Base-by-base conservation (phyloP, 139 green algal genomes). In the Tetraselmis striata region DNA sequence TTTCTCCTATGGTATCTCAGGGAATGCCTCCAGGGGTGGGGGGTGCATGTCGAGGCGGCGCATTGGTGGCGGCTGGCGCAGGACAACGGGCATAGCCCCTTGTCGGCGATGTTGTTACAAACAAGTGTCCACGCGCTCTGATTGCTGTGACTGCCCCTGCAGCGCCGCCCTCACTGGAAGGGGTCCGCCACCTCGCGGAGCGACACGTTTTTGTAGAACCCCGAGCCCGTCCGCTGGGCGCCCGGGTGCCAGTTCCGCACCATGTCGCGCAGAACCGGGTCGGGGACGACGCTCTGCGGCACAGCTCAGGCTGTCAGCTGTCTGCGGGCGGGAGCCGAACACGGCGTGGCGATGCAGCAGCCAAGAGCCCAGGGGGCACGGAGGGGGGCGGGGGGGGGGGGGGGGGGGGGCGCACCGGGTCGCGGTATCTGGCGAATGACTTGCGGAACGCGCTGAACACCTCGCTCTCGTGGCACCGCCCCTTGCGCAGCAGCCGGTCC, bases 401-500 rank as follows among this genome's bases (percentile, higher is more conserved):
- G 45, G 45, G 45, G 45, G 18, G 45, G 45, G 45, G 45, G 45
- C 18, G 45, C 45, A 67, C 45, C 45, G 45, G 45, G 18, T 67
- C 45, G 45, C 45, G 85, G 74, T 91, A 93, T 30, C 80, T 83
- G 18, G 81, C 67, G 30, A 79, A 79, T 28, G 80, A 30, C n/a
- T 31, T 29, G 1, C 89, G 75, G 82, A 95, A 94, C 25, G 85
- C 86, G 0, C 45, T 59, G 31, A 85, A 84, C 5, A 97, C 84
- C 30, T 96, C 93, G 27, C 79, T 90, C 86, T 95, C 92, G 76
- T 96, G 93, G 84, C 91, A 94, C 24, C 88, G 82, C 2, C 92
- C 93, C 1, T 29, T 76, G 0, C 84, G 88, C 81, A 89, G 83
- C 45, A 95, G 84, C 24, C 79, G 74, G 67, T 45, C 77, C 23